These are phyloP conservation scores for Saccharum spontaneum DNA, from an alignment of 176 grass and related monocot species.

Conservation along the genomic window DNA sequence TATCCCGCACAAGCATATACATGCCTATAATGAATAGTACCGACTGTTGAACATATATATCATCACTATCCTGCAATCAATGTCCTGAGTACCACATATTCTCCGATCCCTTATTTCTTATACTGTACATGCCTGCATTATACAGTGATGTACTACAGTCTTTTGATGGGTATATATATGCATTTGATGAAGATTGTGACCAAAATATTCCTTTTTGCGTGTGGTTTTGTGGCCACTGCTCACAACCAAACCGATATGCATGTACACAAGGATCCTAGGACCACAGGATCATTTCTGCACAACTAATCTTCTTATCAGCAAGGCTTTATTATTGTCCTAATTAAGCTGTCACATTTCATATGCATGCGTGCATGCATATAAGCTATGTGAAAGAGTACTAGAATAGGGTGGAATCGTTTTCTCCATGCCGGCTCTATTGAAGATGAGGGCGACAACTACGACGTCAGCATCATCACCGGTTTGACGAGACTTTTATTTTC, in stretches of 20 bases:
- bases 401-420: no score
- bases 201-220: constrained; percentile 17
- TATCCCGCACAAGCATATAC: background rate
- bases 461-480: no score
- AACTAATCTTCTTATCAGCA: constrained; percentile 2
- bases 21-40: background rate
- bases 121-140: constrained; percentile 21
- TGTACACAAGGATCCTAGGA: constrained; percentile 4
- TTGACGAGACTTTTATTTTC: no score
- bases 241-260: constrained; percentile 21
- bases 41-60: background rate
- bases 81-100: background rate
- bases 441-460: no score
- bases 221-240: background rate
- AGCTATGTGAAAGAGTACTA: background rate
- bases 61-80: constrained; percentile 28
- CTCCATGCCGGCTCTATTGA: no score
- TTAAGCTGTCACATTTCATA: background rate
- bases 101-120: background rate
- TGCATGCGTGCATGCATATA: background rate
- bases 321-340: background rate
- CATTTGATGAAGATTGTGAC: background rate
- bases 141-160: background rate
- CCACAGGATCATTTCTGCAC: constrained; percentile 24
- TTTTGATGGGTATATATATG: constrained; percentile 4